phyloP scores from a whole-genome alignment of 2,329 filamentous ascomycete species.

The Bipolaris oryzae region DNA sequence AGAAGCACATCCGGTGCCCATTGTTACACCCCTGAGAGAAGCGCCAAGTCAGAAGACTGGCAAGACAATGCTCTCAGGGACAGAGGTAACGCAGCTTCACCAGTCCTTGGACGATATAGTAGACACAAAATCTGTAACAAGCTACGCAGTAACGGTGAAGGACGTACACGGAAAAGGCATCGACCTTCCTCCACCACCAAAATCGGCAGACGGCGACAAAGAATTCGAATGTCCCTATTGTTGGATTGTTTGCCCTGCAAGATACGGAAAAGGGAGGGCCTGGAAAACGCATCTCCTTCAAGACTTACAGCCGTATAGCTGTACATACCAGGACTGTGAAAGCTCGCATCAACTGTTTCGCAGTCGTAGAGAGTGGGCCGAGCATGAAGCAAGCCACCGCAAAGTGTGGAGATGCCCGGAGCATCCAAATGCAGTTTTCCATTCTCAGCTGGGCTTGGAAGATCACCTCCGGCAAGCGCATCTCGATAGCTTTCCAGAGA shows the following conservation, averaged over 20 bases:
- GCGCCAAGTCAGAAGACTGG: slow-evolving; percentile 42
- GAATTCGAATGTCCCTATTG: slow-evolving; percentile 50
- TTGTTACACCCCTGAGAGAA: slow-evolving; percentile 15
- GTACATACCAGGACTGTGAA: slow-evolving; percentile 43
- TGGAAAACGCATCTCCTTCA: slow-evolving; percentile 47
- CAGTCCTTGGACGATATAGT: slow-evolving; percentile 47
- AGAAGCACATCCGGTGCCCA: slow-evolving; percentile 13
- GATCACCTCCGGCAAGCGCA: slow-evolving; percentile 42
- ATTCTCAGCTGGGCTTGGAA: slow-evolving; percentile 29
- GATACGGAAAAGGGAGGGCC: slow-evolving; percentile 40
- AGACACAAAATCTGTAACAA: slow-evolving; percentile 45
- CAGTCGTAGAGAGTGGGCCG: slow-evolving; percentile 46
- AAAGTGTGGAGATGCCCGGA: slow-evolving; percentile 47
- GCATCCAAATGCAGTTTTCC: slow-evolving; percentile 40
- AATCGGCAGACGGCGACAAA: slow-evolving; percentile 37
- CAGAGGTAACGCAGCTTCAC: slow-evolving; percentile 46
- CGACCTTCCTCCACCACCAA: slow-evolving; percentile 43
- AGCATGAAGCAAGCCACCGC: slow-evolving; percentile 47
- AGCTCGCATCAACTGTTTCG: slow-evolving; percentile 40
- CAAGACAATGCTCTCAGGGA: slow-evolving; percentile 45
- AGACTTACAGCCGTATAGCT: slow-evolving; percentile 47
- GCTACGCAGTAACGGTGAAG: slow-evolving; percentile 45
- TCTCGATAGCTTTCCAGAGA: slow-evolving; percentile 35
- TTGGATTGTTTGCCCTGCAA: slow-evolving; percentile 48
- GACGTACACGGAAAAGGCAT: slow-evolving; percentile 43